phyloP scores from a whole-genome alignment of 1,284 basidiomycete species.

The Cryptococcus sp. region DNA sequence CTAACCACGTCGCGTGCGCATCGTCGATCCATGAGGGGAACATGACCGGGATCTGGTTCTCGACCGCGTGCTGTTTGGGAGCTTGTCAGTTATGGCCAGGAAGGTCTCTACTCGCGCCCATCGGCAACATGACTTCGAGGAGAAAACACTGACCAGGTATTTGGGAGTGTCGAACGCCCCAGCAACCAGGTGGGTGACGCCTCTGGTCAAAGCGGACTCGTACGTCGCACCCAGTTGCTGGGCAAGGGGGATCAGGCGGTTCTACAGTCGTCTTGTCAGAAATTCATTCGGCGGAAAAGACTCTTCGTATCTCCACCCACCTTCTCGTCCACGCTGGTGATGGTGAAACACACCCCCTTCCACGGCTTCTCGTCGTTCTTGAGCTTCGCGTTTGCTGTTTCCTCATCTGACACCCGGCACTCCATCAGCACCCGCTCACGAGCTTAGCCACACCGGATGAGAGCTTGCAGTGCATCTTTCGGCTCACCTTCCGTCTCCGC shows the following conservation, averaged over 20 bases:
- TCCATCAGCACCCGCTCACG: background rate
- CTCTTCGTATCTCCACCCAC: too few relatives aligned
- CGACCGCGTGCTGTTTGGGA: constrained; percentile 40
- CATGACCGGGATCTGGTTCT: constrained; percentile 40
- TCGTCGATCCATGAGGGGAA: constrained; percentile 38
- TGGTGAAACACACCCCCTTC: constrained; percentile 37
- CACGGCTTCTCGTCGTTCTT: constrained; percentile 29
- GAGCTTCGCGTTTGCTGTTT: constrained; percentile 20
- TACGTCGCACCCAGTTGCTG: constrained; percentile 37
- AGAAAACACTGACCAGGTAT: constrained; percentile 32
- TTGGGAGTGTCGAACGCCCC: constrained; percentile 33
- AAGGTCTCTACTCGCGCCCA: too few relatives aligned
- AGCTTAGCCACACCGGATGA: background rate
- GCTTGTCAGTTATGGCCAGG: background rate
- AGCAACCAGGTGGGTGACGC: constrained; percentile 45
- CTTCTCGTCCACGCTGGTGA: constrained; percentile 47
- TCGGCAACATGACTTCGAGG: too few relatives aligned
- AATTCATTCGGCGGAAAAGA: too few relatives aligned
- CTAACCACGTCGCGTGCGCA: constrained; percentile 31
- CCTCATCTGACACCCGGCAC: constrained; percentile 27
- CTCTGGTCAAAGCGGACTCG: constrained; percentile 39
- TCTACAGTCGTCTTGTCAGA: constrained; percentile 6
- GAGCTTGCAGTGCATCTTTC: constrained; percentile 22
- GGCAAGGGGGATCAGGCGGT: constrained; percentile 23
- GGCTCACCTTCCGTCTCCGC: constrained; percentile 31